phyloP scores from a whole-genome alignment of 2,329 filamentous ascomycete species.

The Fusarium pseudocircinatum region DNA sequence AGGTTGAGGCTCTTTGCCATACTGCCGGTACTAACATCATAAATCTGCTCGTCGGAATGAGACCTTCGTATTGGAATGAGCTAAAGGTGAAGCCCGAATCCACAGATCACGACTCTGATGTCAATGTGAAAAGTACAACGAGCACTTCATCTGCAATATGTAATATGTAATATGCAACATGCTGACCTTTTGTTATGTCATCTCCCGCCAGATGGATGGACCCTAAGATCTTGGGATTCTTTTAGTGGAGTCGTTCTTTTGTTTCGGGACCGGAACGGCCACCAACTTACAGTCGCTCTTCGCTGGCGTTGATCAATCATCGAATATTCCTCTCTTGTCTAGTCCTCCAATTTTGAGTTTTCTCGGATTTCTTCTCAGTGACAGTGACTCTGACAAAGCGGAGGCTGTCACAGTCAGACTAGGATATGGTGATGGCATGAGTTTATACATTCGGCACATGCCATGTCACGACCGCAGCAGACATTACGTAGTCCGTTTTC shows the following conservation, averaged over 20 bases:
- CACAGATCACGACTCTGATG: not conserved
- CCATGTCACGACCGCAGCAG: not conserved
- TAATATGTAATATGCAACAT: not conserved
- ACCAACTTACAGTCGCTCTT: not conserved
- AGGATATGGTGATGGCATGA: not conserved
- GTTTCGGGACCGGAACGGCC: slow-evolving; percentile 15
- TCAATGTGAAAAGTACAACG: not conserved
- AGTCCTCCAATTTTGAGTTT: not conserved
- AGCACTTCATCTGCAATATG: not conserved
- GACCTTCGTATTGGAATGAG: not conserved
- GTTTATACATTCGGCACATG: slow-evolving; percentile 8
- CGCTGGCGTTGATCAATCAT: not conserved
- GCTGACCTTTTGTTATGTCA: slow-evolving; percentile 25
- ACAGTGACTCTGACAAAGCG: not conserved
- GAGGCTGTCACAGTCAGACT: not conserved
- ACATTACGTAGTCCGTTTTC: slow-evolving; percentile 28
- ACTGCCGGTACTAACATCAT: not conserved
- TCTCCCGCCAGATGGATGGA: slow-evolving; percentile 23
- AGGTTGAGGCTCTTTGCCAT: not conserved
- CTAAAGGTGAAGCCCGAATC: not conserved
- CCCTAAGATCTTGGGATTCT: slow-evolving; percentile 9
- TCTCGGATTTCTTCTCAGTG: not conserved
- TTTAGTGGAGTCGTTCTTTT: not conserved
- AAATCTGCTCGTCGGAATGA: not conserved
- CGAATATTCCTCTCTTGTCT: not conserved